Evolutionary conservation across 208 protist genomes (phyloP), one percentile per base, ranked within the genome.

Genomic region (Crithidia fasciculata): DNA sequence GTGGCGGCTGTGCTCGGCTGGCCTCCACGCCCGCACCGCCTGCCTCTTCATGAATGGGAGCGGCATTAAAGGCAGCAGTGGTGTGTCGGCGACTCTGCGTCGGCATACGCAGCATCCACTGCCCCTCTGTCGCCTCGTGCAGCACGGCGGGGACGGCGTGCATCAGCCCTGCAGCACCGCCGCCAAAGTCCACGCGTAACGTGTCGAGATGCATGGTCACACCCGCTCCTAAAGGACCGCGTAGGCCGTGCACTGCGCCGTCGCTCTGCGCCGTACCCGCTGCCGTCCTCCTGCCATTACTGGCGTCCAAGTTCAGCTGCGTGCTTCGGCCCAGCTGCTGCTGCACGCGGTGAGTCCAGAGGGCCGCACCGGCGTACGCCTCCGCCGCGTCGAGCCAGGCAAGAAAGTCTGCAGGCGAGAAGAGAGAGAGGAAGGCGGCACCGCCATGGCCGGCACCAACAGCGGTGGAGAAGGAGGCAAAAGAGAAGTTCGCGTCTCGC

Each of bases 41-140:
- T 15, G 5, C 4, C 4, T 44, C 37, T 15, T 13, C 7, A 12
- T 3, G 10, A 8, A 12, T 16, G 5, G 36, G 15, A 12, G 37
- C 10, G 2, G 37, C 9, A 15, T 5, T 4, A 5, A 12, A 9
- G 36, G 3, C 8, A 15, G 37, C 43, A 9, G 5, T 4, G 37
- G 19, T 12, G 9, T 2, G 56, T 8, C 56, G 2, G 8, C 54
- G 8, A 5, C 43, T 43, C 0, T 45, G 43, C 55, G 50, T n/a
- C 0, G 69, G 57, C 47, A 67, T 28, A 10, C 83, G 70, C 61
- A 93, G 74, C 49, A 90, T 76, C 88, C 88, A 90, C 49, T 84
- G 78, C n/a, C 76, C 81, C 58, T 87, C 84, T n/a, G 78, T 82
- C 0, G 83, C 83, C 3, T 80, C 61, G 57, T 74, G 69, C n/a